A percentile compares a stretch with the other conserved stretches of the same genome.
These are phyloP conservation scores for Phaeosphaeria sp. DNA, from an alignment of 2,329 filamentous ascomycete genomes.

Conservation along the genomic window DNA sequence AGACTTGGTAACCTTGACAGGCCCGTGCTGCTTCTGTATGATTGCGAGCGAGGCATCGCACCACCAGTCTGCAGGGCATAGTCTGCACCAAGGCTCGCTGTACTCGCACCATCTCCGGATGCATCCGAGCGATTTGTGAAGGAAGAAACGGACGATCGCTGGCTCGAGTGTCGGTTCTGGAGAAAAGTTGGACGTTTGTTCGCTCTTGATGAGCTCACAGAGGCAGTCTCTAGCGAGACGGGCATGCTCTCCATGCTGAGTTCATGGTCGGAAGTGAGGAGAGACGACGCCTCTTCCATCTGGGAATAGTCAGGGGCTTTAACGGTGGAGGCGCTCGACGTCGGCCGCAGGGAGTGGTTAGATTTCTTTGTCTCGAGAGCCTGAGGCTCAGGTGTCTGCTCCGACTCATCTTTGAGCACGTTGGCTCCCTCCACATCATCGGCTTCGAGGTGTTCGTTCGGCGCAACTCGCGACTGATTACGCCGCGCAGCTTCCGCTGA, in stretches of 20 bases:
- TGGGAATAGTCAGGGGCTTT: slow-evolving; percentile 45
- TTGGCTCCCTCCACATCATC: background rate
- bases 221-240: slow-evolving; percentile 25
- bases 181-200: slow-evolving; percentile 63
- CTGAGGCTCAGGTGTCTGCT: slow-evolving; percentile 6
- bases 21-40: slow-evolving; percentile 58
- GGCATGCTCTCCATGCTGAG: slow-evolving; percentile 36
- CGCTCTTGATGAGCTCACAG: slow-evolving; percentile 29
- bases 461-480: slow-evolving; percentile 27
- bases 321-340: slow-evolving; percentile 49
- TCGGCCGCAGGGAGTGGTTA: slow-evolving; percentile 38
- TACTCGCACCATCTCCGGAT: slow-evolving; percentile 71
- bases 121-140: slow-evolving; percentile 60
- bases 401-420: slow-evolving; percentile 1
- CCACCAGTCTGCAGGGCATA: slow-evolving; percentile 85
- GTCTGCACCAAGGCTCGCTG: slow-evolving; percentile 77
- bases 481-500: slow-evolving; percentile 50
- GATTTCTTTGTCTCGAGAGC: slow-evolving; percentile 17
- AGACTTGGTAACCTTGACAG: slow-evolving; percentile 83
- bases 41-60: slow-evolving; percentile 62
- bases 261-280: slow-evolving; percentile 38
- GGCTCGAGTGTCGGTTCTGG: slow-evolving; percentile 61
- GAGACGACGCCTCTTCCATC: slow-evolving; percentile 37
- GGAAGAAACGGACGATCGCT: slow-evolving; percentile 66
- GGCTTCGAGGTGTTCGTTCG: slow-evolving; percentile 9